A percentile compares a stretch with the other conserved stretches of the same genome.
Conservation (phyloP, 106 monocot genomes). For the Allium cepa region DNA sequence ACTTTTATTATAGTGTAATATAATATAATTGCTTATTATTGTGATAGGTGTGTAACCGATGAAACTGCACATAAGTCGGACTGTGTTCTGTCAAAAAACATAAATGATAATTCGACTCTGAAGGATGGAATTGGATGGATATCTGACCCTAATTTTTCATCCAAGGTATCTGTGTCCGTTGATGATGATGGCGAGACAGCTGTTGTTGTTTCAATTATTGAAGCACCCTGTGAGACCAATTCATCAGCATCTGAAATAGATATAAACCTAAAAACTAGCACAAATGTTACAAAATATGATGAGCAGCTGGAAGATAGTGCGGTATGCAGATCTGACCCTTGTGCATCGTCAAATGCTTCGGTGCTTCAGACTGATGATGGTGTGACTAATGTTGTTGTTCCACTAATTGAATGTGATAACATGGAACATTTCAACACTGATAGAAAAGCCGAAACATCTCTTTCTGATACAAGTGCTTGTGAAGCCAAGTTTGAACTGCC, state of each 20-base stretch:
- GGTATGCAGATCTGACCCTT: too few relatives aligned
- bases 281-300: not conserved
- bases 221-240: slow-evolving; percentile 14
- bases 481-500: too few relatives aligned
- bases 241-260: not conserved
- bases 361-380: too few relatives aligned
- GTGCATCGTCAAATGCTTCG: too few relatives aligned
- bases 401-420: too few relatives aligned
- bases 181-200: slow-evolving; percentile 95
- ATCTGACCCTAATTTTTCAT: slow-evolving; percentile 38
- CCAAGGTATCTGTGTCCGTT: slow-evolving; percentile 70
- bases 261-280: not conserved
- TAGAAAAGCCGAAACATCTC: too few relatives aligned
- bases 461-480: too few relatives aligned
- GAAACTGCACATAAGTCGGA: slow-evolving; percentile 15
- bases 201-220: slow-evolving; percentile 84
- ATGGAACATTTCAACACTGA: too few relatives aligned
- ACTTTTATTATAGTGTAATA: too few relatives aligned
- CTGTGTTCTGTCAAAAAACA: slow-evolving; percentile 17
- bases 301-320: not conserved
- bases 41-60: slow-evolving; percentile 46
- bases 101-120: slow-evolving; percentile 12
- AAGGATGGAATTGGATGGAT: slow-evolving; percentile 18
- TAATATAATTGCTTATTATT: not conserved
- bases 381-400: too few relatives aligned